Percentiles rank a stretch among this genome's conserved stretches.
phyloP scores from a whole-genome alignment of 2,329 filamentous ascomycete species.

The Colletotrichum shisoi region DNA sequence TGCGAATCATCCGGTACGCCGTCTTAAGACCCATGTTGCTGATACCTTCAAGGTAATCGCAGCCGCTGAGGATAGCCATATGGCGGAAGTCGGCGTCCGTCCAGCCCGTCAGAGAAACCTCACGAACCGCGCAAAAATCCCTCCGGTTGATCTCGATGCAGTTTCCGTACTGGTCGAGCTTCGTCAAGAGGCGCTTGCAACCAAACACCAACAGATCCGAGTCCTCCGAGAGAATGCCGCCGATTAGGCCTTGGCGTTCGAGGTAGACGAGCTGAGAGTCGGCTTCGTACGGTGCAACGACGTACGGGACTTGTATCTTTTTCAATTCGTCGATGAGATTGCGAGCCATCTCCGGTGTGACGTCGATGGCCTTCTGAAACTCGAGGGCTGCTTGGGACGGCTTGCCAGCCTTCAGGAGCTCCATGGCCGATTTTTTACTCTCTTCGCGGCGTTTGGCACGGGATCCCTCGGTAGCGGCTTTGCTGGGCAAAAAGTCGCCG shows the following conservation, averaged over 20 bases:
- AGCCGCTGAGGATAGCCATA: slow-evolving; percentile 97
- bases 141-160: slow-evolving; percentile 90
- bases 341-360: slow-evolving; percentile 95
- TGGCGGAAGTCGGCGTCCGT: slow-evolving; percentile 87
- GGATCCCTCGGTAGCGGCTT: slow-evolving; percentile 83
- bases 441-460: slow-evolving; percentile 79
- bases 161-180: slow-evolving; percentile 91
- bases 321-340: slow-evolving; percentile 92
- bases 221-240: slow-evolving; percentile 93
- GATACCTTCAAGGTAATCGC: slow-evolving; percentile 90
- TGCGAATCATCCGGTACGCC: slow-evolving; percentile 87
- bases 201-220: slow-evolving; percentile 96
- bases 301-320: slow-evolving; percentile 77
- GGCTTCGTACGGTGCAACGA: slow-evolving; percentile 96
- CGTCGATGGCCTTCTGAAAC: slow-evolving; percentile 92
- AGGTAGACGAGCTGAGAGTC: slow-evolving; percentile 97
- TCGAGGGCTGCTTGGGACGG: slow-evolving; percentile 81
- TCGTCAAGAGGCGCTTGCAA: slow-evolving; percentile 87
- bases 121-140: slow-evolving; percentile 87
- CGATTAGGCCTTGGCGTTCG: slow-evolving; percentile 82
- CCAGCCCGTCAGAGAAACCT: slow-evolving; percentile 90
- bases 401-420: slow-evolving; percentile 83
- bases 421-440: slow-evolving; percentile 76
- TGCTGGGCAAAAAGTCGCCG: slow-evolving; percentile 93
- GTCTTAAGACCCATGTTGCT: slow-evolving; percentile 90